These are phyloP conservation scores for Fusarium sp. DNA, from an alignment of 2,329 filamentous ascomycete species.

Conservation along the genomic window DNA sequence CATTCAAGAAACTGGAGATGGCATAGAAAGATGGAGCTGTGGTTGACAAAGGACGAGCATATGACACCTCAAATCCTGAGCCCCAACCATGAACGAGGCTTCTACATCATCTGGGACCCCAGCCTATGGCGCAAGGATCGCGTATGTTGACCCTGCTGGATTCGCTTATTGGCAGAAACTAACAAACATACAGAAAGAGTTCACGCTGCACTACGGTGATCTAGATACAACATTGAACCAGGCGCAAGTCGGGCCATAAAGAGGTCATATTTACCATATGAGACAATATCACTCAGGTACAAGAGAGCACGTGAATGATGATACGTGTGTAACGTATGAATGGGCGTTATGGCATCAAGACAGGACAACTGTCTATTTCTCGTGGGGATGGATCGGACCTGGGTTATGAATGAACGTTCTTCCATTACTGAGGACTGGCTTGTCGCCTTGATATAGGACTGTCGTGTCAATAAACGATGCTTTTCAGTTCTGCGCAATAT, in stretches of 20 bases:
- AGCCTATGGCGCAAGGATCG: constrained; percentile 72
- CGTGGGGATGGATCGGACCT: constrained; percentile 48
- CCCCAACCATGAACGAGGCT: constrained; percentile 71
- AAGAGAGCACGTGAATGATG: constrained; percentile 35
- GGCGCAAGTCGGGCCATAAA: constrained; percentile 48
- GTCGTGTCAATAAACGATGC: constrained; percentile 46
- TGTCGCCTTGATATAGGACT: constrained; percentile 44
- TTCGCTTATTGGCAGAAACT: constrained; percentile 29
- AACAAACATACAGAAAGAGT: constrained; percentile 61
- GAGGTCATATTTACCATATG: constrained; percentile 5
- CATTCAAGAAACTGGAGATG: constrained; percentile 75
- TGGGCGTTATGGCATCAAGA: constrained; percentile 51
- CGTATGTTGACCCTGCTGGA: constrained; percentile 56
- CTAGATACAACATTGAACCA: constrained; percentile 63
- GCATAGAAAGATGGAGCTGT: constrained; percentile 74
- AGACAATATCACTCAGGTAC: constrained; percentile 25
- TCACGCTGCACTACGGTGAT: constrained; percentile 71
- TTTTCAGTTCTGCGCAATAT: constrained; percentile 39
- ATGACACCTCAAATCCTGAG: constrained; percentile 72
- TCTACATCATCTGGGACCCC: constrained; percentile 75
- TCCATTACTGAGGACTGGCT: constrained; percentile 45
- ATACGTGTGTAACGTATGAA: constrained; percentile 41
- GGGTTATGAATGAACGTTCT: constrained; percentile 49
- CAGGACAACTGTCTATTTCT: constrained; percentile 46
- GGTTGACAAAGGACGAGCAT: constrained; percentile 75